These are phyloP conservation scores for Teratosphaeria nubilosa DNA, from an alignment of 2,329 filamentous ascomycete genomes.

Conservation along the genomic window DNA sequence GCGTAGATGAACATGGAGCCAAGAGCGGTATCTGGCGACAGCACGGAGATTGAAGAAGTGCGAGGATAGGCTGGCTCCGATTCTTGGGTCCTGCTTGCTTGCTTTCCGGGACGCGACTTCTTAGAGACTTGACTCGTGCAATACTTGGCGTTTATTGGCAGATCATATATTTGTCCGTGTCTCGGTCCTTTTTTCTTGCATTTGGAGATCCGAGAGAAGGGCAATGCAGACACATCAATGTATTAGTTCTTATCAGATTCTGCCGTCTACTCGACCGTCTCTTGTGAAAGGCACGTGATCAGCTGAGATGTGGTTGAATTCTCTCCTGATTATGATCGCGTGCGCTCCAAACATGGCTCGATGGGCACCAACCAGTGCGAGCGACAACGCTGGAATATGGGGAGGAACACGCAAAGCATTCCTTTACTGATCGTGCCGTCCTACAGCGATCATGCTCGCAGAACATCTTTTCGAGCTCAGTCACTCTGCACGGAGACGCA, in stretches of 20 bases:
- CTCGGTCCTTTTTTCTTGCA: constrained; percentile 6
- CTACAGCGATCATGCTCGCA: too few relatives aligned
- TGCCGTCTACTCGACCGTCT: neutral
- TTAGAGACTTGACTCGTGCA: constrained; percentile 5
- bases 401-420: too few relatives aligned
- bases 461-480: too few relatives aligned
- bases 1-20: neutral
- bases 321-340: neutral
- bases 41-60: neutral
- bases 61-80: neutral
- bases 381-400: too few relatives aligned
- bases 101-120: neutral
- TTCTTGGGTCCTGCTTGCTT: neutral
- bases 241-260: constrained; percentile 2
- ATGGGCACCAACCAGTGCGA: neutral
- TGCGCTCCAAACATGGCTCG: neutral
- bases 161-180: neutral
- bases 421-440: too few relatives aligned
- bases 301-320: too few relatives aligned
- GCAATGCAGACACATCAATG: constrained; percentile 4
- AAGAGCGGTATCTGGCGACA: neutral
- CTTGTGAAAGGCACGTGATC: too few relatives aligned
- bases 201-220: constrained; percentile 7
- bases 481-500: neutral
- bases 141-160: constrained; percentile 10